Base-by-base conservation (phyloP, 345 rosid genomes). In the Lepidium sativum region DNA sequence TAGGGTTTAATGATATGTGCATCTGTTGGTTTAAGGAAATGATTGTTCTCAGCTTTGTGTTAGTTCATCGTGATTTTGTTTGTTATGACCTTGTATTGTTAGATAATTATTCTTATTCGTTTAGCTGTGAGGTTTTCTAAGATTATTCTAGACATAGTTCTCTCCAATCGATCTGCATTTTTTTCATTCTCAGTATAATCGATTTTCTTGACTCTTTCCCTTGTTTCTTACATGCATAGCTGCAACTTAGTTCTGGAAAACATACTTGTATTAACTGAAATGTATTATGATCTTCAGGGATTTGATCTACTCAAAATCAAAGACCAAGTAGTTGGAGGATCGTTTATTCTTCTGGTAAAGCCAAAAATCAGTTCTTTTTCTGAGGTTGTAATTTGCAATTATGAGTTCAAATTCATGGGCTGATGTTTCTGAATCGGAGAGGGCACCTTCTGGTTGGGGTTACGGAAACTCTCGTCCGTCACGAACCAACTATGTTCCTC, bases 321-420 rank as follows among this genome's bases (percentile, higher is more conserved):
- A 63, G 51, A 63, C 32, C 34, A 63, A 48, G 51, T 29, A 44
- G 18, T 37, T 18, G 63, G 25, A 61, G 35, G 5, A 9, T 58
- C 13, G 33, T 21, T 63, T 47, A 50, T 12, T 63, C 16, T 63
- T 54, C 23, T 43, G 33, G 16, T 39, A 6, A 54, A 55, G 31
- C 8, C n/a, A 12, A 60, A 25, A 21, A 40, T 41, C 44, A 45
- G 17, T 20, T 11, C 34, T 27, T 27, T 51, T 23, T 32, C 7
- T 2, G 53, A 43, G 17, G 21, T 54, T 71, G 45, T 55, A 11
- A 12, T 71, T 58, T 72, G 76, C 63, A 67, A 11, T 9, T 37
- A 77, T 79, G 88, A 85, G 77, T 81, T 82, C 83, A 73, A 38
- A 56, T 56, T 87, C 97, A 78, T 94, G 99, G 99, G 99, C 97